Evolutionary conservation across 2,329 filamentous ascomycete species (phyloP), one percentile per base, ranked within the genome.

Genomic region (Neobulgaria alba): DNA sequence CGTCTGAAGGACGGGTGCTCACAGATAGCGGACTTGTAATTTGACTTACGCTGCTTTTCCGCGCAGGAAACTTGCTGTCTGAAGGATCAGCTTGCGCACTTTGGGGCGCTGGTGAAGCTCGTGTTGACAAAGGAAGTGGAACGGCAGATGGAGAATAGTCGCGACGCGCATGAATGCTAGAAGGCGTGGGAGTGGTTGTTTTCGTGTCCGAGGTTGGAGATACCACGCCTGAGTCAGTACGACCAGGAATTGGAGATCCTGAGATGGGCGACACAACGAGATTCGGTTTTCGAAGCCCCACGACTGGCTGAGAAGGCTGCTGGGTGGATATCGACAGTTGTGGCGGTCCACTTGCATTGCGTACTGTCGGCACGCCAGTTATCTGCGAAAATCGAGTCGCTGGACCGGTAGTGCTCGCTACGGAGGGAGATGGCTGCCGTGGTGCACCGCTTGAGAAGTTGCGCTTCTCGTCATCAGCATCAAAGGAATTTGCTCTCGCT

Each of bases 41-140:
- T 53, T 72, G 69, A 41, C 68, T 67, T 52, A 80, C 64, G 53
- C 77, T 82, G 57, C 74, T 79, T 58, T 80, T 79, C 26, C 78
- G 67, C 7, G 74, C 70, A 8, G 77, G 77, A 43, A 74, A 79
- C 35, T 65, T 66, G 2, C 65, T 54, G 29, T 59, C 54, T 19
- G 54, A 55, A 14, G 53, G 50, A 12, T 26, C 23, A 7, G 23
- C 7, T 12, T 7, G 23, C 12, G 46, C 41, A 29, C 37, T 55
- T 16, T 54, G 45, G 3, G 67, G 63, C 16, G 55, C 60, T 17
- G 66, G 60, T 17, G 63, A 64, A 10, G 60, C 51, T 41, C 63
- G 61, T 39, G 66, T 66, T 37, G 64, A 66, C 35, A 63, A 61
- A 7, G 75, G 61, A 3, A 71, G 71, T 4, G 63, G 64, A 15